Conservation (phyloP, 169 alveolate genomes). For the Plasmodium blacklocki region DNA sequence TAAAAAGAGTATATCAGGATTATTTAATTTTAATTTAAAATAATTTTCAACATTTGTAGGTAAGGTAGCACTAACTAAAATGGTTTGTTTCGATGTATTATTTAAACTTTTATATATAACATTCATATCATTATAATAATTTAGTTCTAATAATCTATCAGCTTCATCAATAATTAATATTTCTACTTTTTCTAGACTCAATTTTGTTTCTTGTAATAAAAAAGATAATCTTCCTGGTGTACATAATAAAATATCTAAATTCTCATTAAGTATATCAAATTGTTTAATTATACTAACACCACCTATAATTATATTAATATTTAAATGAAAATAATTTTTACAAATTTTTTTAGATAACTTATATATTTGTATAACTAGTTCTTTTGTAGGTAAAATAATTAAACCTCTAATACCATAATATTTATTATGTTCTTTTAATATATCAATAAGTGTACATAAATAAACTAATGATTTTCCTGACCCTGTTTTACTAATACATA, state of each 20-base stretch:
- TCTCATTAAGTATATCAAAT: conserved; percentile 93
- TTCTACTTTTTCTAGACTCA: conserved; percentile 89
- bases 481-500: conserved; percentile 97
- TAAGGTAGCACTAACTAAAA: conserved; percentile 96
- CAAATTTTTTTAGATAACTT: conserved; percentile 86
- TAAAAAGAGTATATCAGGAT: conserved; percentile 90
- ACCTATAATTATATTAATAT: conserved; percentile 93
- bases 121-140: conserved; percentile 93
- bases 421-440: conserved; percentile 91
- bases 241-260: conserved; percentile 96
- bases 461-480: conserved; percentile 97
- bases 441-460: conserved; percentile 93
- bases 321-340: conserved; percentile 88
- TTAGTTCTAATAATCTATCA: conserved; percentile 95
- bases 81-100: conserved; percentile 86
- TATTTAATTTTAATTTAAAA: conserved; percentile 92
- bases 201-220: conserved; percentile 92
- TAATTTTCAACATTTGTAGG: conserved; percentile 94
- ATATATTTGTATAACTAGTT: conserved; percentile 92
- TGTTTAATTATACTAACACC: conserved; percentile 95
- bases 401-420: conserved; percentile 95
- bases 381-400: conserved; percentile 95
- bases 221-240: conserved; percentile 97
- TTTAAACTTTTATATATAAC: conserved; percentile 85
- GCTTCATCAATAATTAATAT: conserved; percentile 96